A percentile compares a stretch with the other conserved stretches of the same genome.
Evolutionary conservation across 2,329 filamentous ascomycete genomes (phyloP).

Genomic region (Arthrocladium fulminans): DNA sequence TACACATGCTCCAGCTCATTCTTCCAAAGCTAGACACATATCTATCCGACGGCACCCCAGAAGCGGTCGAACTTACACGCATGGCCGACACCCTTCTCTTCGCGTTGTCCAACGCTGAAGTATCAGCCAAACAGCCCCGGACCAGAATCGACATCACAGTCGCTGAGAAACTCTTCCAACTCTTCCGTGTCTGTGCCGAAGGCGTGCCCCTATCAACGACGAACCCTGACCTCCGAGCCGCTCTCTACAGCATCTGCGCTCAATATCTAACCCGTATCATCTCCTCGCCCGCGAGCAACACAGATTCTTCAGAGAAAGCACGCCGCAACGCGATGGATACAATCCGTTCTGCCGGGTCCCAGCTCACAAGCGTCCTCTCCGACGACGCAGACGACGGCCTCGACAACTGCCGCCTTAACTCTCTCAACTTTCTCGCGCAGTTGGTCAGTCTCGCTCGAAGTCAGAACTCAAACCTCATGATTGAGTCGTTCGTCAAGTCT

Average conservation of each 20-base stretch:
- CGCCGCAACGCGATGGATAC: constrained; percentile 53
- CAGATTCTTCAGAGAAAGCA: constrained; percentile 36
- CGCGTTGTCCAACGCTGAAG: constrained; percentile 24
- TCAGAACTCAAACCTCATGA: constrained; percentile 63
- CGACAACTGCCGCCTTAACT: constrained; percentile 71
- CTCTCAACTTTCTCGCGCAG: constrained; percentile 72
- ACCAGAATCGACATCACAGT: constrained; percentile 57
- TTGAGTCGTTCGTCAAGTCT: constrained; percentile 70
- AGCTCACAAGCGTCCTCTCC: constrained; percentile 75
- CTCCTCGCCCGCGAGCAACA: constrained; percentile 37
- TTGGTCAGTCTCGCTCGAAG: constrained; percentile 64
- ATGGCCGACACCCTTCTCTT: constrained; percentile 59
- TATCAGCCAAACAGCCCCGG: constrained; percentile 33
- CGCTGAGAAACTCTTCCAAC: constrained; percentile 79
- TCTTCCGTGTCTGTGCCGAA: constrained; percentile 78
- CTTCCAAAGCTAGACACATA: constrained; percentile 78
- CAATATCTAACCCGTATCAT: constrained; percentile 66
- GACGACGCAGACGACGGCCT: constrained; percentile 88
- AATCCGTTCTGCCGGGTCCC: constrained; percentile 69
- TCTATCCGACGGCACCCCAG: constrained; percentile 57
- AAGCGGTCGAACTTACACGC: constrained; percentile 67
- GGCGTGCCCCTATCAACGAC: constrained; percentile 65
- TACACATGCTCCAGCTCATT: constrained; percentile 79
- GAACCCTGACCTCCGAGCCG: constrained; percentile 62
- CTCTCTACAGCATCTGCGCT: constrained; percentile 88